A percentile compares a stretch with the other conserved stretches of the same genome.
phyloP scores from a whole-genome alignment of 208 protist species.

The Tritrichomonas musculus region DNA sequence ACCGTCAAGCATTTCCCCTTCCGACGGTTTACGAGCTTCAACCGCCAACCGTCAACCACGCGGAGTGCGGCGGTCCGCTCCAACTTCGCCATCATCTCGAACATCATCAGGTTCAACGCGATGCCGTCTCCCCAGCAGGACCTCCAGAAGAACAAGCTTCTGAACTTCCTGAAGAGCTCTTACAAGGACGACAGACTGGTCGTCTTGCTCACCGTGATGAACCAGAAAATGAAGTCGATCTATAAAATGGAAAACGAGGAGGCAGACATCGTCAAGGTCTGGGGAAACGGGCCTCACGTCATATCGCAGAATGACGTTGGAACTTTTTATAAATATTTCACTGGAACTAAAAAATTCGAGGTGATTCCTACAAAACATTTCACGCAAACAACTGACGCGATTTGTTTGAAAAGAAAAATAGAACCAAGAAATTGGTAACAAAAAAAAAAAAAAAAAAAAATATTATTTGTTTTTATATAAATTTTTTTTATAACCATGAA shows the following conservation, averaged over 20 bases:
- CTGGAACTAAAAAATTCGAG: background rate
- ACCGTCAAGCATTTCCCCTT: background rate
- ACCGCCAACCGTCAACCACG: background rate
- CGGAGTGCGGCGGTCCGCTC: background rate
- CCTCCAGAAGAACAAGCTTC: background rate
- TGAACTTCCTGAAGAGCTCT: background rate
- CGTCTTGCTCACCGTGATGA: background rate
- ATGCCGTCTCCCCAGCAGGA: background rate
- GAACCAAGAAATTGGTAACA: background rate
- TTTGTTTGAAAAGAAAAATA: conserved; percentile 1
- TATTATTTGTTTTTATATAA: too few relatives aligned
- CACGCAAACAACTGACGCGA: conserved; percentile 18
- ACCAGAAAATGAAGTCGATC: background rate
- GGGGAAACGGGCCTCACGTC: background rate
- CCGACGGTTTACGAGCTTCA: background rate
- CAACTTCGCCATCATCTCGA: background rate
- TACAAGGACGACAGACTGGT: background rate
- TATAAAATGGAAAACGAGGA: background rate
- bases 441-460: too few relatives aligned
- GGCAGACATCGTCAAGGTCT: background rate
- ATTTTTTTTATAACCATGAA: too few relatives aligned
- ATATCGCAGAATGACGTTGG: background rate
- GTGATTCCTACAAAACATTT: background rate
- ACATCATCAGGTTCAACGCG: background rate
- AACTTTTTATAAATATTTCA: background rate